These are phyloP conservation scores for Wickerhamiella vanderwaltii DNA, from an alignment of 805 yeast genomes.

Conservation along the genomic window DNA sequence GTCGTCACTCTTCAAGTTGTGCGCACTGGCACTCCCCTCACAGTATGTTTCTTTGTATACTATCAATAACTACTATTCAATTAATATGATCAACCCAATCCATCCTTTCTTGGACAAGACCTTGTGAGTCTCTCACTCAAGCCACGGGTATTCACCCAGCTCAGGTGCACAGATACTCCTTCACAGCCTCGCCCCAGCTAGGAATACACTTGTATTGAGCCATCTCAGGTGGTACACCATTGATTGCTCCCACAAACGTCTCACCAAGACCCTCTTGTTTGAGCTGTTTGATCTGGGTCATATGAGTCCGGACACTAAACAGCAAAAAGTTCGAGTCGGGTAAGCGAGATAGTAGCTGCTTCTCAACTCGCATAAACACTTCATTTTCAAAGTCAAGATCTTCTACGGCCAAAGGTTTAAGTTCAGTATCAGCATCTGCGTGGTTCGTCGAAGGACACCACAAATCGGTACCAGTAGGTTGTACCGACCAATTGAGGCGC, in stretches of 20 bases:
- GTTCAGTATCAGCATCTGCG: conserved; percentile 26
- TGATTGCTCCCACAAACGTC: conserved; percentile 51
- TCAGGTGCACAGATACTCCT: conserved; percentile 23
- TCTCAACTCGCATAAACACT: conserved; percentile 47
- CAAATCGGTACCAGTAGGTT: conserved; percentile 39
- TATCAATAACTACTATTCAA: no score
- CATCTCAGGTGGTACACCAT: conserved; percentile 46
- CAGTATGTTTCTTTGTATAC: no score
- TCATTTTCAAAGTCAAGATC: conserved; percentile 29
- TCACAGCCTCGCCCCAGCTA: conserved; percentile 61
- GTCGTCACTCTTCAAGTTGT: no score
- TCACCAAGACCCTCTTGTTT: conserved; percentile 37
- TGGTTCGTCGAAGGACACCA: conserved; percentile 38
- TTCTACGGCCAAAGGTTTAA: conserved; percentile 25
- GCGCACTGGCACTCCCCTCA: no score
- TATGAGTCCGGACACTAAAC: conserved; percentile 46
- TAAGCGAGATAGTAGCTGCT: conserved; percentile 44
- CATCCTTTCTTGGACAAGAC: no score
- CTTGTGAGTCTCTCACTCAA: no score
- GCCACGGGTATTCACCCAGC: no score
- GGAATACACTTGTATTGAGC: conserved; percentile 50
- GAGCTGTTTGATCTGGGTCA: conserved; percentile 39
- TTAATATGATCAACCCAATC: no score
- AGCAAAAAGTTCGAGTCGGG: conserved; percentile 37
- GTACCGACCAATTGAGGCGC: conserved; percentile 61